These are phyloP conservation scores for Glycine tomentella DNA, from an alignment of 306 rosid genomes.

Conservation along the genomic window DNA sequence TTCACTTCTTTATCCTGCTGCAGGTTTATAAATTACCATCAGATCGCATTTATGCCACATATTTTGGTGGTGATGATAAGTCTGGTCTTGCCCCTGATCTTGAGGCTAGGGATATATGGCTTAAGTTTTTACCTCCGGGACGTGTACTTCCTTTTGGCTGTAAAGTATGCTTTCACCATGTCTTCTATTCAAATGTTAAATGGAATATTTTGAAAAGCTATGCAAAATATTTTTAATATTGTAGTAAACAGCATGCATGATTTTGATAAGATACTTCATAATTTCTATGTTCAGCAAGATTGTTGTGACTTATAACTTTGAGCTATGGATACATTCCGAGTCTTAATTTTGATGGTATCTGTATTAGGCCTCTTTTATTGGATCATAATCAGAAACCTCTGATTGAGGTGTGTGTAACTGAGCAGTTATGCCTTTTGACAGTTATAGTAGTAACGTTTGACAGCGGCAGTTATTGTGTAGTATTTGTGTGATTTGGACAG, in stretches of 20 bases:
- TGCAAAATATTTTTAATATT: too few species aligned
- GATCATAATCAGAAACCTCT: slow-evolving; percentile 1
- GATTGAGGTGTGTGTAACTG: neutral
- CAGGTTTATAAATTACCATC: slow-evolving; percentile 85
- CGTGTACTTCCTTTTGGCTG: slow-evolving; percentile 95
- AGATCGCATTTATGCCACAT: slow-evolving; percentile 85
- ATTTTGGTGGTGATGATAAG: slow-evolving; percentile 93
- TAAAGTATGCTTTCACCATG: slow-evolving; percentile 61
- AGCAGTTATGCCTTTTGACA: neutral
- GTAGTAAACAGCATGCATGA: too few species aligned
- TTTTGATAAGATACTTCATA: too few species aligned
- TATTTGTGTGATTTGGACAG: neutral
- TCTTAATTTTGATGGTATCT: neutral
- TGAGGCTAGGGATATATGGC: slow-evolving; percentile 93
- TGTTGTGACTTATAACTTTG: slow-evolving; percentile 7
- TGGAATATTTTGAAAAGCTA: too few species aligned
- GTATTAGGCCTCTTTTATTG: neutral
- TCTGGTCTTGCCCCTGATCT: slow-evolving; percentile 86
- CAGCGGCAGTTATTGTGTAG: neutral
- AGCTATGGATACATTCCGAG: neutral
- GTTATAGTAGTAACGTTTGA: neutral
- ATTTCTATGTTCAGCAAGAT: slow-evolving; percentile 24
- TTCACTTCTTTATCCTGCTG: slow-evolving; percentile 36
- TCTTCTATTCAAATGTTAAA: too few species aligned
- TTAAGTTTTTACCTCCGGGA: slow-evolving; percentile 75